These are phyloP conservation scores for Aspergillus homomorphus DNA, from an alignment of 495 filamentous ascomycete genomes.

Conservation along the genomic window DNA sequence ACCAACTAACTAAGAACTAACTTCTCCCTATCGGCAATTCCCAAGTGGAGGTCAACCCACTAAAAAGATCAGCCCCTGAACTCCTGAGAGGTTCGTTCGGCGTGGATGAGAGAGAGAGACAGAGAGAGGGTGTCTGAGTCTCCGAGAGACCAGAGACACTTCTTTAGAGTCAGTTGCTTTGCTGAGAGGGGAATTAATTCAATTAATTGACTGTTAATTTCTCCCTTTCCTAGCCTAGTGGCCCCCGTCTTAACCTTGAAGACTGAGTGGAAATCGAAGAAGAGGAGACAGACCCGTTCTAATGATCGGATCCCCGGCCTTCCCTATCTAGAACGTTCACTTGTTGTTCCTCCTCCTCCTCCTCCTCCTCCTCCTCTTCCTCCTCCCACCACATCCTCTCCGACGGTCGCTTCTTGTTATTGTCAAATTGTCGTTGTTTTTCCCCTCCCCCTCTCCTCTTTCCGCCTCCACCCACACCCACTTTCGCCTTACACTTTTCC, in stretches of 20 bases:
- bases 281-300: neutral
- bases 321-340: neutral
- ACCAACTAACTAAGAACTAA: neutral
- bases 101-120: no score
- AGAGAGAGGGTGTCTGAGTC: no score
- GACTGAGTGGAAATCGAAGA: no score
- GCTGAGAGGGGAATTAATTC: no score
- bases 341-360: no score
- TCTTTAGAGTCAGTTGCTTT: no score
- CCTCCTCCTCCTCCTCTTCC: no score
- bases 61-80: slow-evolving; percentile 4
- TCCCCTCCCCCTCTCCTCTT: slow-evolving; percentile 16
- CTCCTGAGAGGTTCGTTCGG: slow-evolving; percentile 5
- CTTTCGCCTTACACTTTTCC: neutral
- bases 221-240: neutral
- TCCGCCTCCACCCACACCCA: slow-evolving; percentile 8
- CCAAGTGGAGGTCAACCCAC: neutral
- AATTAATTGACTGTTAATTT: neutral
- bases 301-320: neutral
- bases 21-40: neutral
- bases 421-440: neutral
- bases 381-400: no score
- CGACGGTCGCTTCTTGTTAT: neutral
- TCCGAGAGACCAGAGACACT: no score
- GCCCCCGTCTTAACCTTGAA: neutral